A percentile compares a stretch with the other conserved stretches of the same genome.
These are phyloP conservation scores for Grigorovia jiainica DNA, from an alignment of 805 yeast species.

Conservation along the genomic window DNA sequence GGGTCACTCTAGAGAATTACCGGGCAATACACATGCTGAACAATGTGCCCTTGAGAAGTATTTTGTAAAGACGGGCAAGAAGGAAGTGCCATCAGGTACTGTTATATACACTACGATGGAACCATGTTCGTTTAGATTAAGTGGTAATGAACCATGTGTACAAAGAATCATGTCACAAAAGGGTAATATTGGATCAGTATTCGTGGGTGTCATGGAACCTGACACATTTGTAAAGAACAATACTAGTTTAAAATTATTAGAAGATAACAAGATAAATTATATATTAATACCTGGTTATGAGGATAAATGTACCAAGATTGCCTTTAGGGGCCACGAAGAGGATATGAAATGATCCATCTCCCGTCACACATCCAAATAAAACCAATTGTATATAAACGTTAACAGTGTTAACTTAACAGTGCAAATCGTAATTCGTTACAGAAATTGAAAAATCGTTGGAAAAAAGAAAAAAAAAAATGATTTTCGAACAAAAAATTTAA, in stretches of 20 bases:
- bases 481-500: neutral
- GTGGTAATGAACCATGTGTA: constrained; percentile 84
- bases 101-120: constrained; percentile 94
- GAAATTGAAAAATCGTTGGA: neutral
- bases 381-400: neutral
- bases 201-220: constrained; percentile 90
- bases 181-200: constrained; percentile 54
- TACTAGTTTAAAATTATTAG: constrained; percentile 46
- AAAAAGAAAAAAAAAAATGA: neutral
- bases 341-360: neutral
- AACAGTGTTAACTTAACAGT: no score
- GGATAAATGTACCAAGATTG: constrained; percentile 54
- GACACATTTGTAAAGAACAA: constrained; percentile 69
- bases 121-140: constrained; percentile 81
- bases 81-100: constrained; percentile 60
- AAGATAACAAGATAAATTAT: constrained; percentile 52
- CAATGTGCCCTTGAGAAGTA: constrained; percentile 85
- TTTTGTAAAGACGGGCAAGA: constrained; percentile 27
- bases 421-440: neutral
- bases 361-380: neutral
- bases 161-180: constrained; percentile 56
- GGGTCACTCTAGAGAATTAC: constrained; percentile 84
- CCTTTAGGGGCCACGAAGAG: constrained; percentile 46
- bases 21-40: constrained; percentile 96
- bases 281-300: constrained; percentile 80